Conservation (phyloP, 192 early-diverging fungal genomes). For the Rhizoclosmatium globosum region DNA sequence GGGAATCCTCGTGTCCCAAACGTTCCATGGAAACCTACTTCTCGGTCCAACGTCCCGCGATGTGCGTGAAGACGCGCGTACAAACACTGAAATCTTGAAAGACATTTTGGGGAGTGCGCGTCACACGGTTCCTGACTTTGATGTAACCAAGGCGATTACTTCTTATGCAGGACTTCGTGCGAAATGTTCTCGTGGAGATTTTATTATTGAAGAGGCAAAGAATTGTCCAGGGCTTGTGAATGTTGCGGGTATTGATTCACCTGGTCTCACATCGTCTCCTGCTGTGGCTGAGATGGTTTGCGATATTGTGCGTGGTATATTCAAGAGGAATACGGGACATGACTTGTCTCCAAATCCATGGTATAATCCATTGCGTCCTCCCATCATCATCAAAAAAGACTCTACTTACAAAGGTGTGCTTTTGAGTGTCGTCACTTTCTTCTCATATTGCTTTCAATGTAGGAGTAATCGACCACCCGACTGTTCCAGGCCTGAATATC, state of each 20-base stretch:
- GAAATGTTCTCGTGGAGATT: conserved; percentile 54
- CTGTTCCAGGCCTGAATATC: conserved; percentile 48
- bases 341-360: conserved; percentile 4
- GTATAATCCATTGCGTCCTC: conserved; percentile 45
- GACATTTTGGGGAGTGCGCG: conserved; percentile 46
- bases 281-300: conserved; percentile 50
- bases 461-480: conserved; percentile 52
- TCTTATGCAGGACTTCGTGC: conserved; percentile 55
- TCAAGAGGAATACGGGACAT: conserved; percentile 4
- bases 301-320: conserved; percentile 37
- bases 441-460: neutral
- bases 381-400: conserved; percentile 50
- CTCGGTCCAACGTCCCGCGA: conserved; percentile 58
- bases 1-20: conserved; percentile 59
- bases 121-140: conserved; percentile 48
- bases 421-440: neutral
- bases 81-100: conserved; percentile 47
- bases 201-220: conserved; percentile 51
- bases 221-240: conserved; percentile 48
- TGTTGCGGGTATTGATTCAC: conserved; percentile 62
- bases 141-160: conserved; percentile 53
- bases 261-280: conserved; percentile 53
- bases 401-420: conserved; percentile 25
- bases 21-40: conserved; percentile 55
- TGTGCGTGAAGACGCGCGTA: conserved; percentile 38